These are phyloP conservation scores for Viola odorata DNA, from an alignment of 345 rosid genomes.

Conservation along the genomic window DNA sequence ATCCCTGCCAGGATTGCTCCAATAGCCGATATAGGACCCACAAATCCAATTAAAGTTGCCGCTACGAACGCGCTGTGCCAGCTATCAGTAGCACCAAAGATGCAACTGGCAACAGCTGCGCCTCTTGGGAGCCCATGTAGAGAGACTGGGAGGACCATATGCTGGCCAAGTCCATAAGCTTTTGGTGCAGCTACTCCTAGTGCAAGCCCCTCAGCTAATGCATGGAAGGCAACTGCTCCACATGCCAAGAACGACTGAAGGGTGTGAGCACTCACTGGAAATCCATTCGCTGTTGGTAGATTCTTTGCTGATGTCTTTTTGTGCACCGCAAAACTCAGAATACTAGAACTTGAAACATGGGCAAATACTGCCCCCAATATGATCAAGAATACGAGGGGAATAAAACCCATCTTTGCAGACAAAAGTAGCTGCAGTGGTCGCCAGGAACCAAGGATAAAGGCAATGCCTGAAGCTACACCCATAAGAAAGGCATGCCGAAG, in stretches of 20 bases:
- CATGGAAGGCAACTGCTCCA: slow-evolving; percentile 84
- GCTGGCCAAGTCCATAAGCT: slow-evolving; percentile 89
- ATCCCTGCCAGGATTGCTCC: slow-evolving; percentile 88
- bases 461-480: slow-evolving; percentile 95
- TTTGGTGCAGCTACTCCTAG: slow-evolving; percentile 98
- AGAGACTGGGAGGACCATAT: slow-evolving; percentile 96
- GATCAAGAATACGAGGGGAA: slow-evolving; percentile 51
- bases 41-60: slow-evolving; percentile 82
- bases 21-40: slow-evolving; percentile 86
- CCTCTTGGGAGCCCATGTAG: slow-evolving; percentile 95
- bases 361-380: slow-evolving; percentile 51
- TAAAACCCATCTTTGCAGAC: slow-evolving; percentile 71
- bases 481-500: slow-evolving; percentile 89
- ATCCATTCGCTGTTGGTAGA: slow-evolving; percentile 45
- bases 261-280: slow-evolving; percentile 65
- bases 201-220: slow-evolving; percentile 95
- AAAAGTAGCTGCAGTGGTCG: slow-evolving; percentile 79
- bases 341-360: slow-evolving; percentile 51
- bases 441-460: slow-evolving; percentile 84
- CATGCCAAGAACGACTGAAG: slow-evolving; percentile 86
- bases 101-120: slow-evolving; percentile 95
- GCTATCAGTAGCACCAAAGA: slow-evolving; percentile 83
- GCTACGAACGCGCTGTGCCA: slow-evolving; percentile 89
- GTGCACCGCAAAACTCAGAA: slow-evolving; percentile 45
- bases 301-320: slow-evolving; percentile 49